Percentiles rank a stretch among this genome's conserved stretches.
These are phyloP conservation scores for Haematococcus lacustris DNA, from an alignment of 139 green algal genomes.

Conservation along the genomic window DNA sequence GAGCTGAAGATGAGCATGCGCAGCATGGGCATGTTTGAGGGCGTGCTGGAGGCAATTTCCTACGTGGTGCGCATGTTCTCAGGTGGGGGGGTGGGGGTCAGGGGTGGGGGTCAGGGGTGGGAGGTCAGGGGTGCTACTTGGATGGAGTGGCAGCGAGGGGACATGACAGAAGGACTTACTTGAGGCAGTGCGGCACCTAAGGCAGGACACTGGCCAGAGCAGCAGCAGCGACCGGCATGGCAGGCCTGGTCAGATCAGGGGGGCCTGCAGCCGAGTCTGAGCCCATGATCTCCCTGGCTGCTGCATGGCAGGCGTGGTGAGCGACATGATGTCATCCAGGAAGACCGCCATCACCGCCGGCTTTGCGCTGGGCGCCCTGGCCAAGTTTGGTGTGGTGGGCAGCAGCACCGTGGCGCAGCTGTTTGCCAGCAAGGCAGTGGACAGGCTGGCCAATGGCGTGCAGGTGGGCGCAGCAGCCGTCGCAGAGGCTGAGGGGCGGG, in stretches of 20 bases:
- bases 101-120: too few species aligned
- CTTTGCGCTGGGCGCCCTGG: slow-evolving; percentile 42
- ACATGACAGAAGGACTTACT: too few species aligned
- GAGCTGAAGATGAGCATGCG: slow-evolving; percentile 56
- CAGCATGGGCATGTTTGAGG: slow-evolving; percentile 58
- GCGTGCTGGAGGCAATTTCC: slow-evolving; percentile 50
- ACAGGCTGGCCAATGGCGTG: slow-evolving; percentile 52
- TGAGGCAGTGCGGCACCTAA: too few species aligned
- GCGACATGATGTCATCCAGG: slow-evolving; percentile 41
- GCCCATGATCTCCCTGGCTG: too few species aligned
- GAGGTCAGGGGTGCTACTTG: too few species aligned
- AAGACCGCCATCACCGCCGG: slow-evolving; percentile 53
- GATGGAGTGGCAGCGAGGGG: too few species aligned
- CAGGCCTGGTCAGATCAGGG: too few species aligned
- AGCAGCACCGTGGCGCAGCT: slow-evolving; percentile 27
- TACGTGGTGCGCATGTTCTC: slow-evolving; percentile 60
- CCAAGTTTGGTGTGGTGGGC: slow-evolving; percentile 50
- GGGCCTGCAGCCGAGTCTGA: too few species aligned
- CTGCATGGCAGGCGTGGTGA: slow-evolving; percentile 16
- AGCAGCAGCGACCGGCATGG: too few species aligned
- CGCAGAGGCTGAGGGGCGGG: not conserved
- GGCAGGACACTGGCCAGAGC: too few species aligned
- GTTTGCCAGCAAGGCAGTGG: slow-evolving; percentile 47
- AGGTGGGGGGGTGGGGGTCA: slow-evolving; percentile 6
- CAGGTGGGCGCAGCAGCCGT: slow-evolving; percentile 23